A percentile compares a stretch with the other conserved stretches of the same genome.
Evolutionary conservation across 352 stramenopile genomes (phyloP).

Genomic region (Elongisporangium anandrum): DNA sequence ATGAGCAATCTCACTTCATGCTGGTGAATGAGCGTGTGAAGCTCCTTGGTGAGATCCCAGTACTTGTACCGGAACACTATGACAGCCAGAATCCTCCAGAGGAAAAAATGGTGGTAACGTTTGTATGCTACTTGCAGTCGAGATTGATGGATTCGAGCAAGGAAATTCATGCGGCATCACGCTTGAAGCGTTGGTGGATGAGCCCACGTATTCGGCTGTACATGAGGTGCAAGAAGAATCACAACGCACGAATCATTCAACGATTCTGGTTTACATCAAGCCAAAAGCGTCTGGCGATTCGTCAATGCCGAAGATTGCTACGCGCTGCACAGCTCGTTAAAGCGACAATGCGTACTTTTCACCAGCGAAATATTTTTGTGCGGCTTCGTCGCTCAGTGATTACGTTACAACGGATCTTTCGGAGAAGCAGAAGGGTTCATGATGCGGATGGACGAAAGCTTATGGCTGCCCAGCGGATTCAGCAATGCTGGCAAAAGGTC

Average conservation of each 20-base stretch:
- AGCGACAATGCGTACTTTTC: conserved; percentile 22
- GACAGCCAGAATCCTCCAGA: conserved; percentile 89
- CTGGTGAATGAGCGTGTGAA: conserved; percentile 88
- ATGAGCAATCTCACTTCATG: conserved; percentile 83
- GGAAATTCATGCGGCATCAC: conserved; percentile 88
- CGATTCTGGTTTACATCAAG: conserved; percentile 82
- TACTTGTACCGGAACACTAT: conserved; percentile 83
- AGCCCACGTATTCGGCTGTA: conserved; percentile 44
- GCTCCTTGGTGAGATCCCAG: conserved; percentile 91
- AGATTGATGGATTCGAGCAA: conserved; percentile 91
- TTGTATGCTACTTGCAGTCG: conserved; percentile 92
- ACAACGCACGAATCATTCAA: conserved; percentile 54
- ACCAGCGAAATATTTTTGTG: conserved; percentile 17
- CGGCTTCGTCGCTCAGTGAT: conserved; percentile 25
- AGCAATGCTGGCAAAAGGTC: conserved; percentile 30
- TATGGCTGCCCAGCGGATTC: conserved; percentile 14
- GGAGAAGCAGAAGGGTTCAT: not conserved
- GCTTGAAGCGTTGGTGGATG: conserved; percentile 85
- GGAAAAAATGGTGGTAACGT: conserved; percentile 93
- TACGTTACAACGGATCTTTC: conserved; percentile 30
- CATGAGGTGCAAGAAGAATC: conserved; percentile 57
- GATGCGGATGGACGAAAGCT: not conserved
- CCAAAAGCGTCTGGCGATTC: conserved; percentile 61
- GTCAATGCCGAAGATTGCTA: conserved; percentile 60
- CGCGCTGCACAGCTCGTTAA: conserved; percentile 56